Evolutionary conservation across 139 green algal species (phyloP), one percentile per base, ranked within the genome.

Genomic region (Trebouxia sp.): DNA sequence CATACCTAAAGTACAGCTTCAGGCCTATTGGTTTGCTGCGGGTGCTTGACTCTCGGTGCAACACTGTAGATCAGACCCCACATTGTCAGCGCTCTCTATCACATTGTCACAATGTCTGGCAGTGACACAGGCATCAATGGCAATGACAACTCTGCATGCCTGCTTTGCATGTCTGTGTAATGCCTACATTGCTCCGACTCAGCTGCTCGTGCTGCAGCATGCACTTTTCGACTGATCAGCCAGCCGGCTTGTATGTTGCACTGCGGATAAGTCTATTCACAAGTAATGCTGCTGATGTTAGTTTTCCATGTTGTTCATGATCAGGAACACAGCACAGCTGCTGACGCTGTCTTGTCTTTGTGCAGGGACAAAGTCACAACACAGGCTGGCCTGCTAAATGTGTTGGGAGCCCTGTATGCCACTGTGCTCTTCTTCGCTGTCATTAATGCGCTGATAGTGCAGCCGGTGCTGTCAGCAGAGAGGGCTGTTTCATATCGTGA

Each of bases 401-500:
- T 94, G n/a, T 77, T 88, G 69, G 89, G 89, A 41, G 86, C 87
- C 10, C 87, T 94, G 47, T 94, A 88, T 82, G 78, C 76, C 39
- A 86, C 58, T 58, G 87, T 83, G 14, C 74, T 90, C 17, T 90
- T 91, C 72, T 51, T 91, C n/a, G 82, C 37, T 45, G 83, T 85
- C 41, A 91, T 92, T 80, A 93, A 92, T 62, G 82, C 86, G 32
- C 83, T 93, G 32, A 56, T 82, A 26, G 84, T 89, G 0, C 84
- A 92, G 85, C 90, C 89, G 0, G 81, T 91, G 14, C 55, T 92
- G 14, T 45, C 67, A 0, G 78, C 66, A 3, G 88, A 94, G 84
- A 85, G 88, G 8, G 38, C 70, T 1, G 88, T 94, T 6, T 94
- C 79, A 67, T 94, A 94, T 82, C 76, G 88, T 10, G 89, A 92